Percentiles rank a stretch among this genome's conserved stretches.
Conservation (phyloP, 2,329 filamentous ascomycete genomes). For the Xylariaceae sp. region DNA sequence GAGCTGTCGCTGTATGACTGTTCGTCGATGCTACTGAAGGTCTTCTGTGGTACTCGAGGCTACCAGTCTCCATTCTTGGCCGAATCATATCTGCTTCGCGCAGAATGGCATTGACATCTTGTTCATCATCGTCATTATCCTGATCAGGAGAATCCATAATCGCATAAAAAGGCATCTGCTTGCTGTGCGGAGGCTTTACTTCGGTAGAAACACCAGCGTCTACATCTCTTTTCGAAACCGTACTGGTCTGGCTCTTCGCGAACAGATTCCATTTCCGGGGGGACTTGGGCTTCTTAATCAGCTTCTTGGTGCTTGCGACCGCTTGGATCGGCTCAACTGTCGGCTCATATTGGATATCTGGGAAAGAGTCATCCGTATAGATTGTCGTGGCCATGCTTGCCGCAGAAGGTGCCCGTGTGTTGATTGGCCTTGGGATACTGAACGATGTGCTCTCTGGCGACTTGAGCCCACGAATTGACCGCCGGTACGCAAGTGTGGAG, state of each 20-base stretch:
- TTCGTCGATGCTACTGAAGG: conserved; percentile 16
- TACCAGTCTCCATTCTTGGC: conserved; percentile 5
- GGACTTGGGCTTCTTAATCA: conserved; percentile 51
- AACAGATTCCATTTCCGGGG: conserved; percentile 64
- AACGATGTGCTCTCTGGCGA: conserved; percentile 40
- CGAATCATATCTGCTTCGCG: conserved; percentile 44
- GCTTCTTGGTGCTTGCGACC: conserved; percentile 45
- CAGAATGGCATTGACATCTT: conserved; percentile 46
- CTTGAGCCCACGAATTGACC: conserved; percentile 51
- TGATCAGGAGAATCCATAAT: conserved; percentile 58
- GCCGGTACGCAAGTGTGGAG: conserved; percentile 50
- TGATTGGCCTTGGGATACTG: conserved; percentile 51
- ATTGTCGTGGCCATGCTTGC: conserved; percentile 56
- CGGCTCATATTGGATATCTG: conserved; percentile 37
- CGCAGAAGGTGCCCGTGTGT: conserved; percentile 47
- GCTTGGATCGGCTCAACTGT: conserved; percentile 30
- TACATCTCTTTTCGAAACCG: conserved; percentile 35
- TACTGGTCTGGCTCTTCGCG: conserved; percentile 48
- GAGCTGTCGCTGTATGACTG: conserved; percentile 4
- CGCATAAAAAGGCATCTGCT: conserved; percentile 56
- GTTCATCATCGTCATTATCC: conserved; percentile 32
- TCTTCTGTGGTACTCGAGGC: background rate
- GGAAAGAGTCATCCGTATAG: conserved; percentile 53
- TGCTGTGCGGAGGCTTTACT: conserved; percentile 46
- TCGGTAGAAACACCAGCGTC: conserved; percentile 43